Evolutionary conservation across 2,329 filamentous ascomycete genomes (phyloP), one percentile per base, ranked within the genome.

Genomic region (Trichophyton rubrum): DNA sequence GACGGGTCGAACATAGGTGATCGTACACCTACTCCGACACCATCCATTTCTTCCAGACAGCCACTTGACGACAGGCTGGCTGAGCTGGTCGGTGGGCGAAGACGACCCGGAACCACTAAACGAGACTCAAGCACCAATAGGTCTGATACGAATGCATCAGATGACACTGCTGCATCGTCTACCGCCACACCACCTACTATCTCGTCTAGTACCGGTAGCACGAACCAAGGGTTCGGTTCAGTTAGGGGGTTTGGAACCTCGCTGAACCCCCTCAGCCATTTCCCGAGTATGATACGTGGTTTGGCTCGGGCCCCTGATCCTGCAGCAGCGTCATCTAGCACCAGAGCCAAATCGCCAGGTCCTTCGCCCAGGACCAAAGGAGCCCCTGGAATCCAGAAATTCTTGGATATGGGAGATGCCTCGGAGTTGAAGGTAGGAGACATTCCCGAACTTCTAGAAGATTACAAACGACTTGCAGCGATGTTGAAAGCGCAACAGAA

Each of bases 231-330:
- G 11, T 82, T 95, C 1, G 89, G 95, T 64, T 89, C 89, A 11
- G 86, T 95, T 77, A 85, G 88, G 60, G 92, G 82, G 70, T 80
- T 95, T 62, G 86, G 89, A 41, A 93, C 82, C 70, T 86, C 86
- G 0, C 77, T 95, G 38, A 95, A 95, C 67, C 90, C 90, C 2
- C 85, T 95, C 71, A 89, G 85, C 51, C 83, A 89, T 58, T 82
- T 95, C 58, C 84, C 87, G 7, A 80, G 85, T 38, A 90, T 93
- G 70, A 86, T 95, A 66, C 84, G 87, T 60, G 85, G 85, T 0
- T 92, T 95, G 67, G 88, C 89, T 27, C 74, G 75, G 43, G 63
- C 69, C 2, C 68, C 77, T 22, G 73, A 77, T 20, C 73, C 84
- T 81, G 13, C 59, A 11, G n/a, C 66, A n/a, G 60, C 59, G 24